Conservation (phyloP, 179 eudicot species). For the Vitellaria paradoxa region DNA sequence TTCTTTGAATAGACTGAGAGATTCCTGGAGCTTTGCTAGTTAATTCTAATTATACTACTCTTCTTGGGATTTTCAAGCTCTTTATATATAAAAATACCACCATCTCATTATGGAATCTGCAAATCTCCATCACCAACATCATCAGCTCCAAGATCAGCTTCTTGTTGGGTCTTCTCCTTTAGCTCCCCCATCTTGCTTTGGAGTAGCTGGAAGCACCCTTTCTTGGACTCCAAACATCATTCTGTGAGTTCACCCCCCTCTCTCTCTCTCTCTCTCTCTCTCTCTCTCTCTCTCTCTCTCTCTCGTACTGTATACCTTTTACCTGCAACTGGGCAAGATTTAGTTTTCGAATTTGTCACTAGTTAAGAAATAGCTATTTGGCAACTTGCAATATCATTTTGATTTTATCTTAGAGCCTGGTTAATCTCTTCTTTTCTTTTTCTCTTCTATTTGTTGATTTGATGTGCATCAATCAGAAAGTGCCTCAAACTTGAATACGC, state of each 20-base stretch:
- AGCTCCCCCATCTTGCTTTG: constrained; percentile 40
- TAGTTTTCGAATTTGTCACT: constrained; percentile 5
- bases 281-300: constrained; percentile 13
- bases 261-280: constrained; percentile 10
- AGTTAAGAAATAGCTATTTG: background rate
- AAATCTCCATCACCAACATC: constrained; percentile 47
- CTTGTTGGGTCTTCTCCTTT: constrained; percentile 33
- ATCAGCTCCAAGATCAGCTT: constrained; percentile 39
- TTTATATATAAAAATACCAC: constrained; percentile 12
- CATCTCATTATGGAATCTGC: constrained; percentile 59
- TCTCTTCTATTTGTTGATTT: constrained; percentile 17
- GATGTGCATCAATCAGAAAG: constrained; percentile 23
- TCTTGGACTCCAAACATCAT: constrained; percentile 48
- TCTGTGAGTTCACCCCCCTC: constrained; percentile 48
- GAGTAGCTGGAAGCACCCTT: constrained; percentile 28
- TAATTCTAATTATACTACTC: constrained; percentile 14
- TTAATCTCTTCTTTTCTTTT: constrained; percentile 15
- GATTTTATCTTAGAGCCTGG: constrained; percentile 12
- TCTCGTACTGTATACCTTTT: background rate
- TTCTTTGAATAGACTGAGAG: constrained; percentile 25
- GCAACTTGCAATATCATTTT: constrained; percentile 1
- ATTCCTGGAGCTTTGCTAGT: background rate
- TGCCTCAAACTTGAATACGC: constrained; percentile 16
- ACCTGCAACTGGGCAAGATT: constrained; percentile 4
- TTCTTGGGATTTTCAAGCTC: constrained; percentile 81